Conservation (phyloP, 345 rosid species). For the Rhizophora apiculata region DNA sequence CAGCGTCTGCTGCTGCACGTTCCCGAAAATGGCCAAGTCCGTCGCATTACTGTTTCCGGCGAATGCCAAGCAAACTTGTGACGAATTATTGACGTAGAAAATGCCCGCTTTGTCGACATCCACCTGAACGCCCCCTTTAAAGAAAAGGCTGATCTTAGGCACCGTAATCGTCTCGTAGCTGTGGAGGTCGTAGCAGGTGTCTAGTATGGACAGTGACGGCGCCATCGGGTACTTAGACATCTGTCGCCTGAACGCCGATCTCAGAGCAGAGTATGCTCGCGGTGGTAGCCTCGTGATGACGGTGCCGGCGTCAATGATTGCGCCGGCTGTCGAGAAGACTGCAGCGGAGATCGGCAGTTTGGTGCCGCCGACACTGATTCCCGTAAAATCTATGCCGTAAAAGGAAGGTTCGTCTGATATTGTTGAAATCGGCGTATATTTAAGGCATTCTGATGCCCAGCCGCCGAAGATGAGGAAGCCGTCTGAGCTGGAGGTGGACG, state of each 20-base stretch:
- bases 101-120: conserved; percentile 47
- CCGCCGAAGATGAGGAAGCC: conserved; percentile 68
- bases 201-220: conserved; percentile 53
- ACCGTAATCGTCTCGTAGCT: conserved; percentile 23
- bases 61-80: conserved; percentile 82
- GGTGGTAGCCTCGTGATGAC: conserved; percentile 81
- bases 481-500: conserved; percentile 55
- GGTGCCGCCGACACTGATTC: conserved; percentile 50
- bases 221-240: conserved; percentile 62
- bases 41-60: conserved; percentile 56
- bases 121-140: conserved; percentile 43
- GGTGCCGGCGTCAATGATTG: conserved; percentile 85
- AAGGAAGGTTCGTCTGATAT: conserved; percentile 38
- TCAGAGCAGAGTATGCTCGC: conserved; percentile 48
- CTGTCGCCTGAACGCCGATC: conserved; percentile 37
- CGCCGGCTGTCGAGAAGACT: conserved; percentile 46
- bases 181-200: conserved; percentile 76
- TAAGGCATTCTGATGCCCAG: conserved; percentile 30
- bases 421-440: conserved; percentile 58
- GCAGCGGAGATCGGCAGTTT: conserved; percentile 45
- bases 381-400: conserved; percentile 61
- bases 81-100: conserved; percentile 27
- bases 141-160: conserved; percentile 51
- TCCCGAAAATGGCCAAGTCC: conserved; percentile 59
- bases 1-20: conserved; percentile 63